Evolutionary conservation across 139 green algal species (phyloP), one percentile per base, ranked within the genome.

Genomic region (Pycnococcus provasolii): DNA sequence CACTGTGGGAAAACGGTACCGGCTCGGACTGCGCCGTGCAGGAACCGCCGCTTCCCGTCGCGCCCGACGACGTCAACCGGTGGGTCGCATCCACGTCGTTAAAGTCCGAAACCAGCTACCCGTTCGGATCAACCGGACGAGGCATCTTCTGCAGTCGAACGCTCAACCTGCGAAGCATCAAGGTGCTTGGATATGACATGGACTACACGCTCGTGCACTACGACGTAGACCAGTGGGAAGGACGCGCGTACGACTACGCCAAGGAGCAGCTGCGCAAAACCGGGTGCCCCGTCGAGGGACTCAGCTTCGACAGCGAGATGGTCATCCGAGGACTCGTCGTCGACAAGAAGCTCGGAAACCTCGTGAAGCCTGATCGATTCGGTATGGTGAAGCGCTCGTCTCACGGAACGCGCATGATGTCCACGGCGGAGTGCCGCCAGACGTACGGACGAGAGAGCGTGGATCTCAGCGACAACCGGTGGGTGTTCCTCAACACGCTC

Each of bases 141-240:
- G 90, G 81, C 39, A 90, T 96, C 40, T 97, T 89, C 81, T 97
- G 91, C 83, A 91, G 73, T 71, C 64, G 90, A 39, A 97, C 90
- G 0, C 79, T 97, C 42, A 96, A 97, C 74, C 72, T 96, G 62
- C 78, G 91, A 1, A 87, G 81, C 58, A 95, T 96, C 69, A 84
- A 88, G 65, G 84, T 83, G 11, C 92, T 96, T 41, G 88, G 88
- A 43, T 84, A 84, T 61, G 82, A 87, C 63, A 84, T 87, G 79
- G 89, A 96, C 73, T 96, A 96, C 75, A 96, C 90, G 7, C 76
- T 95, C 1, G 84, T 97, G 13, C 85, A 96, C 69, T 96, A 96
- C 65, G 81, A 96, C 62, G 91, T 97, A 9, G 82, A 94, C 40
- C 82, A 79, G 0, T 97, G 91, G 91, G 91, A 97, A 77, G 91